Evolutionary conservation across 2,329 filamentous ascomycete genomes (phyloP), one percentile per base, ranked within the genome.

Genomic region (Fulvia fulva): DNA sequence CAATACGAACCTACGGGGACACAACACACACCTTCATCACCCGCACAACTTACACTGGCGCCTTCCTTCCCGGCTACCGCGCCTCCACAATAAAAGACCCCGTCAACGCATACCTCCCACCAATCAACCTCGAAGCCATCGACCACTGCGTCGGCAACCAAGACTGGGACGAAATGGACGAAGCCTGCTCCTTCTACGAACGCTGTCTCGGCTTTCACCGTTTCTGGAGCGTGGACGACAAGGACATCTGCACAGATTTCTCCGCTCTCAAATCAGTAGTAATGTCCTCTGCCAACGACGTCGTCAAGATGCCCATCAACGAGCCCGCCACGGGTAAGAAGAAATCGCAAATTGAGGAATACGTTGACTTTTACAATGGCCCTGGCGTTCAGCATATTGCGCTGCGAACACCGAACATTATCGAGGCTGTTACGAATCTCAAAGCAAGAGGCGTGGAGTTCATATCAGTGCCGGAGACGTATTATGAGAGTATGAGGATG

Each of bases 81-180:
- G 74, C 82, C 6, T 82, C 81, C 43, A 76, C 68, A 60, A 23
- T 52, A 1, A 25, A 51, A 16, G 83, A 86, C 64, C 77, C 80
- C 0, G 70, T 83, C 14, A 68, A 70, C 47, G 55, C 64, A n/a
- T 69, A 71, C 73, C 77, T 90, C 22, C 90, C 91, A 0, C 68
- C 77, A 0, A 83, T 96, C 14, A 74, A 79, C 9, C 82, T 96
- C 55, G 82, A 83, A 61, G 85, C 85, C 66, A 91, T 97, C 76
- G 93, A 97, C 77, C 93, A 97, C 81, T 97, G 93, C 75, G 93
- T 97, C 67, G 93, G 93, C 65, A 97, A 97, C 80, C 92, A 97
- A 79, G 88, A 91, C 75, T 97, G 93, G 93, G 82, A 91, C 75
- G 87, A 92, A 74, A 96, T 97, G 83, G 82, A 87, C 57, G 77